Percentiles rank a stretch among this genome's conserved stretches.
These are phyloP conservation scores for Acer negundo DNA, from an alignment of 345 rosid genomes.

Conservation along the genomic window DNA sequence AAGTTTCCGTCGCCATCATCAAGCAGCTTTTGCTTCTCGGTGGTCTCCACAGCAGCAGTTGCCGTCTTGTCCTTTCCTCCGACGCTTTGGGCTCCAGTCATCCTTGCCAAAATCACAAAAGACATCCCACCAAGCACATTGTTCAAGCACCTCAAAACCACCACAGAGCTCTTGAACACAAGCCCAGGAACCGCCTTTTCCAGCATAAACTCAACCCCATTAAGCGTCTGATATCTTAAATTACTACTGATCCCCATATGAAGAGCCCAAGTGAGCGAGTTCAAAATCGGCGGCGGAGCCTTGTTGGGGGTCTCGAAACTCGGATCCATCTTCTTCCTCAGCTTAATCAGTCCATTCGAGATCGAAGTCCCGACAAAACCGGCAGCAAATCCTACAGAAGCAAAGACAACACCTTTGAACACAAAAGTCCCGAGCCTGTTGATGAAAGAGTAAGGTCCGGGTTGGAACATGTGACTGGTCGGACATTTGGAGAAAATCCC, in stretches of 20 bases:
- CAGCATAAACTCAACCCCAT: slow-evolving; percentile 76
- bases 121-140: slow-evolving; percentile 92
- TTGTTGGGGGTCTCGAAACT: slow-evolving; percentile 84
- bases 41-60: slow-evolving; percentile 8
- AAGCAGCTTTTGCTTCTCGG: slow-evolving; percentile 42
- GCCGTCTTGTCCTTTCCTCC: slow-evolving; percentile 27
- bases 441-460: slow-evolving; percentile 53
- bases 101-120: slow-evolving; percentile 84
- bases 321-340: slow-evolving; percentile 99
- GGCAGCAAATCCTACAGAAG: slow-evolving; percentile 86
- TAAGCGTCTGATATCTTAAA: slow-evolving; percentile 87
- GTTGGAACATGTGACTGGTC: slow-evolving; percentile 87
- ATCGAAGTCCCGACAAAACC: slow-evolving; percentile 89
- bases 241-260: slow-evolving; percentile 97
- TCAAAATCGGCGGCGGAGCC: slow-evolving; percentile 83
- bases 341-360: slow-evolving; percentile 73
- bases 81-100: slow-evolving; percentile 88
- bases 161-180: slow-evolving; percentile 82
- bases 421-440: slow-evolving; percentile 76
- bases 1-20: slow-evolving; percentile 21
- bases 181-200: slow-evolving; percentile 58
- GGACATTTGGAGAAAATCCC: slow-evolving; percentile 79
- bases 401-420: slow-evolving; percentile 83
- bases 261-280: slow-evolving; percentile 81
- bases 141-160: slow-evolving; percentile 73